phyloP scores from a whole-genome alignment of 805 yeast species.

The Blastobotrys chiropterorum region DNA sequence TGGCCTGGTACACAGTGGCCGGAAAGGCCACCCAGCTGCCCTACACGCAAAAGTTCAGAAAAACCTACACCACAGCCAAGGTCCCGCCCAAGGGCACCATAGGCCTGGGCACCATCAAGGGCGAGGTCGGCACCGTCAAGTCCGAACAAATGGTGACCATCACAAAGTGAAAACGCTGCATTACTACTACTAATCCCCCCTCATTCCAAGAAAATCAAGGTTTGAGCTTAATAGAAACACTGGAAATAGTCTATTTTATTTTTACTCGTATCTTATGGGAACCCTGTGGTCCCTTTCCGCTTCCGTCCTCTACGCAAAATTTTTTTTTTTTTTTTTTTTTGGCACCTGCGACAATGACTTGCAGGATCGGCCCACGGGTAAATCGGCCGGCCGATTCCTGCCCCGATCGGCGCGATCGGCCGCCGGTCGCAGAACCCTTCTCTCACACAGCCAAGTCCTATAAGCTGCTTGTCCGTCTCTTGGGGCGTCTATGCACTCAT shows the following conservation, averaged over 20 bases:
- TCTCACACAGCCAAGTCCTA: no score
- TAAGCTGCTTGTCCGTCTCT: no score
- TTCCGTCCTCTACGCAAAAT: not conserved
- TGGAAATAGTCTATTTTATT: not conserved
- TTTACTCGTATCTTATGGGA: no score
- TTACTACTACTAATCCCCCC: not conserved
- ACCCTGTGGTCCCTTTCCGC: not conserved
- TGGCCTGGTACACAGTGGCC: constrained; percentile 22
- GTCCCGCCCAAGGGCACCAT: constrained; percentile 57
- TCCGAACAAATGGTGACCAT: constrained; percentile 11
- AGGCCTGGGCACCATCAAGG: constrained; percentile 69
- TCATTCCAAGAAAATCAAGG: not conserved
- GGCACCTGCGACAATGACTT: not conserved
- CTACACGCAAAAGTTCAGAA: constrained; percentile 39
- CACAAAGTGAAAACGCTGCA: constrained; percentile 1
- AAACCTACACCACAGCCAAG: constrained; percentile 36
- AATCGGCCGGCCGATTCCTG: not conserved
- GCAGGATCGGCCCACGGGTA: not conserved
- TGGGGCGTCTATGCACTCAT: no score
- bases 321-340: no score
- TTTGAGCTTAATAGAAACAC: not conserved
- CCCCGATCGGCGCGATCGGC: not conserved
- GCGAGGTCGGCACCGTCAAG: constrained; percentile 51
- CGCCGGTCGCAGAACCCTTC: no score
- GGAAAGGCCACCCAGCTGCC: constrained; percentile 34